These are phyloP conservation scores for Phytophthora pini DNA, from an alignment of 352 stramenopile genomes.

Conservation along the genomic window DNA sequence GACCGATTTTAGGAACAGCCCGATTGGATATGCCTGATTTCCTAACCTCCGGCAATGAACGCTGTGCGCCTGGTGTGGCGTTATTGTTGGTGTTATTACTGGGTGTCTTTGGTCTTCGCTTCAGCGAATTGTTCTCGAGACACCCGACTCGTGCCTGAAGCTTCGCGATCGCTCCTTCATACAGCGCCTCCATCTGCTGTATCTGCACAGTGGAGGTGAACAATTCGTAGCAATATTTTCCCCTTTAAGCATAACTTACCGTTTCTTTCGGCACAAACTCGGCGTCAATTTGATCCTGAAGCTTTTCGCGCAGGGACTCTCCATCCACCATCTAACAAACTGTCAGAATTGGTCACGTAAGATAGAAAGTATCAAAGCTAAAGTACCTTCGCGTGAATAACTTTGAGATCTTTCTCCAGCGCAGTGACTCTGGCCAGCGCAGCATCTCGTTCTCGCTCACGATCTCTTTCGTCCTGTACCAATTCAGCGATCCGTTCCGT, in stretches of 20 bases:
- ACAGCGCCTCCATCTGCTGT: constrained; percentile 75
- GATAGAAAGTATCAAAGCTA: neutral
- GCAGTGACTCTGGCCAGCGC: constrained; percentile 12
- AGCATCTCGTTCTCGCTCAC: constrained; percentile 48
- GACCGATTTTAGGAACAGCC: constrained; percentile 62
- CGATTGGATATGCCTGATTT: constrained; percentile 27
- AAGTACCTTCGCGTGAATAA: constrained; percentile 45
- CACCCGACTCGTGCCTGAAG: constrained; percentile 68
- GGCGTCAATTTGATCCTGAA: constrained; percentile 54
- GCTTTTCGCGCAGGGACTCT: constrained; percentile 37
- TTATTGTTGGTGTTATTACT: constrained; percentile 37
- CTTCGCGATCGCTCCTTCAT: constrained; percentile 76
- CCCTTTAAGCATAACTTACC: constrained; percentile 24
- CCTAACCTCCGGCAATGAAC: constrained; percentile 30
- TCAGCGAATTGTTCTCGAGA: constrained; percentile 53
- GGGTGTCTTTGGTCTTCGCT: constrained; percentile 35
- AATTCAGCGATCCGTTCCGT: constrained; percentile 72
- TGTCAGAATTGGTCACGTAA: neutral
- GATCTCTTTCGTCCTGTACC: constrained; percentile 62
- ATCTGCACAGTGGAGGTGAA: constrained; percentile 43
- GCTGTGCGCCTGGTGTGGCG: constrained; percentile 16
- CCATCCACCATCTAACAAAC: constrained; percentile 37
- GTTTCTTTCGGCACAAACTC: constrained; percentile 63
- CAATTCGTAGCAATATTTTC: neutral
- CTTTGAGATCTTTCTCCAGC: constrained; percentile 43